A percentile compares a stretch with the other conserved stretches of the same genome.
These are phyloP conservation scores for Suillus clintonianus DNA, from an alignment of 768 basidiomycete species.

Conservation along the genomic window DNA sequence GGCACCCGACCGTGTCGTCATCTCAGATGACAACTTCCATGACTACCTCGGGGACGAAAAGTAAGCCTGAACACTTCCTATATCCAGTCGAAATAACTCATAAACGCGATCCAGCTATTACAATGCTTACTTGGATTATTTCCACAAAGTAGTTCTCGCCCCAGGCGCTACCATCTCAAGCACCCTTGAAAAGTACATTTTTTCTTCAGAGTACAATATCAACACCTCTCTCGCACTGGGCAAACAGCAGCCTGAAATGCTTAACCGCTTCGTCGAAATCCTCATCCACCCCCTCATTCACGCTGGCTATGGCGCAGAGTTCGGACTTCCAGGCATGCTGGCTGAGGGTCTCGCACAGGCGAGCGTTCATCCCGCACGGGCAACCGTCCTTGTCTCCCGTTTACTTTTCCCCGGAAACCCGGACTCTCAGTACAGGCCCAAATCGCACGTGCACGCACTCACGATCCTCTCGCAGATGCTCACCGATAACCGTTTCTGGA, in stretches of 20 bases:
- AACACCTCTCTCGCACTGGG: too few species aligned
- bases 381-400: slow-evolving; percentile 38
- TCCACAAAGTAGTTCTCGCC: slow-evolving; percentile 29
- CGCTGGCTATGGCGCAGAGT: slow-evolving; percentile 63
- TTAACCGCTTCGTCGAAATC: slow-evolving; percentile 58
- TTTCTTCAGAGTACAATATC: too few species aligned
- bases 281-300: slow-evolving; percentile 71
- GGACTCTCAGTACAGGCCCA: slow-evolving; percentile 25
- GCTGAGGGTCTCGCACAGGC: slow-evolving; percentile 71
- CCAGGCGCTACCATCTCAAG: slow-evolving; percentile 19
- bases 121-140: slow-evolving; percentile 34
- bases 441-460: slow-evolving; percentile 45
- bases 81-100: background rate
- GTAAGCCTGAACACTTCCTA: slow-evolving; percentile 12
- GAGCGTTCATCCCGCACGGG: slow-evolving; percentile 46
- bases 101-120: slow-evolving; percentile 22
- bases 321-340: slow-evolving; percentile 59
- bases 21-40: slow-evolving; percentile 24
- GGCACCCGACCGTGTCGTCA: slow-evolving; percentile 18
- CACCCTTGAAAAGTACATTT: background rate
- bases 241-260: slow-evolving; percentile 49
- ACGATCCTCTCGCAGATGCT: slow-evolving; percentile 56
- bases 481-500: slow-evolving; percentile 45
- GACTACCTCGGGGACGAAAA: slow-evolving; percentile 33
- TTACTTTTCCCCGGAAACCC: slow-evolving; percentile 27